Evolutionary conservation across 768 basidiomycete species (phyloP), one percentile per base, ranked within the genome.

Genomic region (Suillus tomentosus): DNA sequence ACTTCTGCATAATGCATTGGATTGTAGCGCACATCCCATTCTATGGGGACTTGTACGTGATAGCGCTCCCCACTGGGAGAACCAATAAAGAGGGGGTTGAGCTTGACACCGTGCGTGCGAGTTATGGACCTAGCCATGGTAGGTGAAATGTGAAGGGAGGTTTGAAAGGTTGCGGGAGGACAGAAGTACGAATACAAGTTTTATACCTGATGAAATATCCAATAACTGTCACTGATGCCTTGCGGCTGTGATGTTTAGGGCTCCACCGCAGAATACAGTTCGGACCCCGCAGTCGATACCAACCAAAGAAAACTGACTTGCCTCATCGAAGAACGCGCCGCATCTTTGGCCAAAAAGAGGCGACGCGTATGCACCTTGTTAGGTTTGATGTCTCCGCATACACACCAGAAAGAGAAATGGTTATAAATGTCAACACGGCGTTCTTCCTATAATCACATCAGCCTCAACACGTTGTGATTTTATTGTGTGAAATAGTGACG

Each of bases 21-120:
- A n/a, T 76, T 37, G 60, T 77, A 73, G 43, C 84, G 81, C 51
- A 84, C 51, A 69, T 87, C 85, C 86, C 86, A 87, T 17, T 79
- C 64, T 43, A 86, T 63, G 11, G 69, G 72, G 56, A 68, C 64
- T n/a, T 64, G 66, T 34, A 15, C 61, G 19, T 36, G 54, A 62
- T 64, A 14, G 11, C 56, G 63, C 3, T 68, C 62, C 22, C 71
- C 69, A 10, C 66, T 51, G 37, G 63, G 37, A 9, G 67, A 31
- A 2, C 67, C 58, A 8, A 47, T 39, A 64, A 75, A 63, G 8
- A 75, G 67, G 15, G 64, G 34, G 37, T 67, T 69, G 17, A 77
- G 62, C 13, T 6, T 39, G 34, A 67, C 64, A 40, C 1, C 37
- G 5, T 71, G 72, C 10, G 39, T 62, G 61, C 27, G 65, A 53